These are phyloP conservation scores for Aureobasidium subglaciale DNA, from an alignment of 2,329 filamentous ascomycete species.

Conservation along the genomic window DNA sequence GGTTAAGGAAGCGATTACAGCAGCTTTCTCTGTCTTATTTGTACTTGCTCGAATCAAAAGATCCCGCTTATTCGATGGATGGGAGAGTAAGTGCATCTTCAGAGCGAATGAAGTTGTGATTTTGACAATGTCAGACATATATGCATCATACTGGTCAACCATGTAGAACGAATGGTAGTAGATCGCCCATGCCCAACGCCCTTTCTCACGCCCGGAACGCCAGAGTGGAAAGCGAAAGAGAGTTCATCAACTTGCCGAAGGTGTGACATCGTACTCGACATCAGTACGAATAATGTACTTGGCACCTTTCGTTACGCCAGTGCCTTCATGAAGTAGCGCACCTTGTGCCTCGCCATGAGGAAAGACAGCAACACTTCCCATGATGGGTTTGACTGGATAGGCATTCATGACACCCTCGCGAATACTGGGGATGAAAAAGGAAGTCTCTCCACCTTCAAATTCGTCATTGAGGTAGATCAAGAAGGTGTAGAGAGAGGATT, in stretches of 20 bases:
- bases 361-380: constrained; percentile 62
- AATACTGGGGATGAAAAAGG: constrained; percentile 60
- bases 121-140: too few relatives aligned
- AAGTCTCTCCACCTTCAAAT: constrained; percentile 64
- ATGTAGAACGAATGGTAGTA: too few relatives aligned
- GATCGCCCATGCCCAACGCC: not conserved
- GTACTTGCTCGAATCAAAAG: too few relatives aligned
- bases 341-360: constrained; percentile 62
- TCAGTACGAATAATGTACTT: constrained; percentile 66
- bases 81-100: too few relatives aligned
- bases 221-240: not conserved
- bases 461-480: constrained; percentile 65
- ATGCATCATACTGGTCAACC: too few relatives aligned
- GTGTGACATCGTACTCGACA: constrained; percentile 58
- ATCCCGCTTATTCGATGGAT: too few relatives aligned
- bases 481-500: constrained; percentile 64
- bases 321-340: constrained; percentile 62
- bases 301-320: constrained; percentile 59
- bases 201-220: not conserved
- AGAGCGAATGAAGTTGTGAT: too few relatives aligned
- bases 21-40: too few relatives aligned
- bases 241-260: constrained; percentile 13
- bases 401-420: constrained; percentile 61
- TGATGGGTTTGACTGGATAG: constrained; percentile 60
- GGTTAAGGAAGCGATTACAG: too few relatives aligned